Evolutionary conservation across 306 rosid species (phyloP).

Genomic region (Crotalaria pallida): DNA sequence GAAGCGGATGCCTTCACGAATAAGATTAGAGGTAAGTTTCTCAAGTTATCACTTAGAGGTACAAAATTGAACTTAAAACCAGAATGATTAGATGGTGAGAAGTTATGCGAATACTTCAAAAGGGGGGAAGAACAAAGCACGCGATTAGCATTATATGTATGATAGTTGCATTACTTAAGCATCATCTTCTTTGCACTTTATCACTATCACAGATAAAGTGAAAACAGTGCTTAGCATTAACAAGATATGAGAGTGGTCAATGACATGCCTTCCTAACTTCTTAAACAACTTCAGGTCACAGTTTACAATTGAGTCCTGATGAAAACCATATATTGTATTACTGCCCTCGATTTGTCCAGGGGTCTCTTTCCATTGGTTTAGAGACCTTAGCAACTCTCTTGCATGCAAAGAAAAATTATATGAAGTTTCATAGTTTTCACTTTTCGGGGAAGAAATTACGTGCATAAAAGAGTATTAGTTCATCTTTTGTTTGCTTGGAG

Average conservation of each 20-base stretch:
- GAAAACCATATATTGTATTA: neutral
- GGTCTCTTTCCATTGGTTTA: too few relatives aligned
- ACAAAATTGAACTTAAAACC: too few relatives aligned
- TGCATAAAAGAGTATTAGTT: neutral
- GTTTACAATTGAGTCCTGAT: neutral
- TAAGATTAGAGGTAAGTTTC: conserved; percentile 42
- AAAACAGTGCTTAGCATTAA: neutral
- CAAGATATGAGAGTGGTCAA: neutral
- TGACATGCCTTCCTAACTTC: neutral
- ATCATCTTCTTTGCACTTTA: neutral
- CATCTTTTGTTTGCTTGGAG: neutral
- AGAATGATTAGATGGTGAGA: too few relatives aligned
- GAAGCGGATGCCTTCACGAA: conserved; percentile 24
- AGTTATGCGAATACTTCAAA: too few relatives aligned
- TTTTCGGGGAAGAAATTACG: neutral
- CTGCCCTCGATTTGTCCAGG: neutral
- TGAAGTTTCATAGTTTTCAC: neutral
- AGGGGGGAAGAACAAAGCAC: too few relatives aligned
- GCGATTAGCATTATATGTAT: neutral
- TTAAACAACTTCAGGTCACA: neutral
- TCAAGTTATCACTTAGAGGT: neutral
- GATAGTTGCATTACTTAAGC: neutral
- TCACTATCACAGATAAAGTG: neutral
- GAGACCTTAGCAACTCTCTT: too few relatives aligned
- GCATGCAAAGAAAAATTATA: too few relatives aligned